phyloP scores from a whole-genome alignment of 768 basidiomycete species.

The Termitomyces sp. region DNA sequence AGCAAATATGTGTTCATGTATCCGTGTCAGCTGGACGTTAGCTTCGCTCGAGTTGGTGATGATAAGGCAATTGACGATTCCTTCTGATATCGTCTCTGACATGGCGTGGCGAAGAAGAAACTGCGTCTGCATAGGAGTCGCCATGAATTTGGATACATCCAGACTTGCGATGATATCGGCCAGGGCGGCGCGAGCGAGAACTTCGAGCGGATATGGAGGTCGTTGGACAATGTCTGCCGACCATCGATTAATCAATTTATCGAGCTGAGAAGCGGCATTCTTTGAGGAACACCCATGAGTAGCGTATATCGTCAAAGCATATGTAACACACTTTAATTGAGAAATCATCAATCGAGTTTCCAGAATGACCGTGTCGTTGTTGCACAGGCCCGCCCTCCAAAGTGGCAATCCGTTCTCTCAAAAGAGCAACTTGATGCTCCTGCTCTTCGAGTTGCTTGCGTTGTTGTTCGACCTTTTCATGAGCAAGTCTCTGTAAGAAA shows the following conservation, averaged over 20 bases:
- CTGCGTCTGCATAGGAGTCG: conserved; percentile 68
- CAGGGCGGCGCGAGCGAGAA: conserved; percentile 54
- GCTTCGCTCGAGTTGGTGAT: conserved; percentile 84
- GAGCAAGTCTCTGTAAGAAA: conserved; percentile 62
- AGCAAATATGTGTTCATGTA: conserved; percentile 84
- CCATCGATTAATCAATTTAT: conserved; percentile 84
- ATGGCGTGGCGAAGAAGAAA: conserved; percentile 77
- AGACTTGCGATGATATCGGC: conserved; percentile 50
- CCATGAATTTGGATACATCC: conserved; percentile 38
- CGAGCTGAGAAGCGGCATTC: conserved; percentile 80
- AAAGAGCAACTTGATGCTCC: conserved; percentile 72
- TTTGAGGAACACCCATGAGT: conserved; percentile 21
- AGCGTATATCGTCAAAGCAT: neutral
- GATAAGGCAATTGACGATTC: conserved; percentile 80
- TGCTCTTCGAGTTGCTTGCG: conserved; percentile 75
- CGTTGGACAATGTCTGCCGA: conserved; percentile 66
- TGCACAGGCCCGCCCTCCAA: conserved; percentile 61
- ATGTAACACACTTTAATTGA: conserved; percentile 65
- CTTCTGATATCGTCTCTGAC: conserved; percentile 69
- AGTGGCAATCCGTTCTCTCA: conserved; percentile 63
- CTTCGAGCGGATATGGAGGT: conserved; percentile 47
- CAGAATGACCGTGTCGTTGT: conserved; percentile 37
- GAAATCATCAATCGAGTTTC: conserved; percentile 78
- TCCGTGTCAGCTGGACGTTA: conserved; percentile 77
- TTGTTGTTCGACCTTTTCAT: conserved; percentile 85